Evolutionary conservation across 768 basidiomycete genomes (phyloP).

Genomic region (Hemileccinum impolitum): DNA sequence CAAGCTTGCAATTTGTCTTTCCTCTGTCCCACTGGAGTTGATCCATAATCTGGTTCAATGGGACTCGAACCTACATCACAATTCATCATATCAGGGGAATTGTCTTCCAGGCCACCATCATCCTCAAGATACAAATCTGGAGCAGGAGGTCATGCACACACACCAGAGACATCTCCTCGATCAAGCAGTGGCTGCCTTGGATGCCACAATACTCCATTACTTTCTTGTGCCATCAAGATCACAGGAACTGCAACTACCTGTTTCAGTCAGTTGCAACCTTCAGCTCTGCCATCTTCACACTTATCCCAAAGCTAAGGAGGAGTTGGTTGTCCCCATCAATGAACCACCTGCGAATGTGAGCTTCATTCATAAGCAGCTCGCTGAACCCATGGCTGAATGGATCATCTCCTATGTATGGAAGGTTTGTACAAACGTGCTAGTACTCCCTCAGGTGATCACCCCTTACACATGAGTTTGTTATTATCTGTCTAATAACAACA

Average conservation of each 20-base stretch:
- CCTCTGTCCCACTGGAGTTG: slow-evolving; percentile 13
- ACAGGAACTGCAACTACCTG: slow-evolving; percentile 17
- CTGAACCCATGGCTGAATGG: slow-evolving; percentile 79
- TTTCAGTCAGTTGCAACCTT: slow-evolving; percentile 24
- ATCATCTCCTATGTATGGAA: slow-evolving; percentile 79
- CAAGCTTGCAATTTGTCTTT: slow-evolving; percentile 1
- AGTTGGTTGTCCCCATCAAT: slow-evolving; percentile 41
- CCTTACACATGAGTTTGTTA: slow-evolving; percentile 49
- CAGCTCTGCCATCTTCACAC: slow-evolving; percentile 23
- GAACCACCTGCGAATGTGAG: slow-evolving; percentile 34
- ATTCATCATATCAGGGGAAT: slow-evolving; percentile 52
- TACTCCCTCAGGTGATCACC: slow-evolving; percentile 52
- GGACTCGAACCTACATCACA: slow-evolving; percentile 64
- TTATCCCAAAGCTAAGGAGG: slow-evolving; percentile 20
- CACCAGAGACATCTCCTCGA: not conserved
- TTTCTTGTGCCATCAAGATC: slow-evolving; percentile 15
- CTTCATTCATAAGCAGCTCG: slow-evolving; percentile 62
- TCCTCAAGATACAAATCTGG: slow-evolving; percentile 24
- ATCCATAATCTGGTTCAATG: slow-evolving; percentile 61
- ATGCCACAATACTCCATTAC: slow-evolving; percentile 25
- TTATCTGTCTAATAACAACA: not conserved
- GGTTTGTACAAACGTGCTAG: slow-evolving; percentile 69
- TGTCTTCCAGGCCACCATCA: slow-evolving; percentile 46
- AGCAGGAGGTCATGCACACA: slow-evolving; percentile 17
- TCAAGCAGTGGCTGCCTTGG: slow-evolving; percentile 54